Evolutionary conservation across 805 yeast species (phyloP), one percentile per base, ranked within the genome.

Genomic region (Babjeviella inositovora): DNA sequence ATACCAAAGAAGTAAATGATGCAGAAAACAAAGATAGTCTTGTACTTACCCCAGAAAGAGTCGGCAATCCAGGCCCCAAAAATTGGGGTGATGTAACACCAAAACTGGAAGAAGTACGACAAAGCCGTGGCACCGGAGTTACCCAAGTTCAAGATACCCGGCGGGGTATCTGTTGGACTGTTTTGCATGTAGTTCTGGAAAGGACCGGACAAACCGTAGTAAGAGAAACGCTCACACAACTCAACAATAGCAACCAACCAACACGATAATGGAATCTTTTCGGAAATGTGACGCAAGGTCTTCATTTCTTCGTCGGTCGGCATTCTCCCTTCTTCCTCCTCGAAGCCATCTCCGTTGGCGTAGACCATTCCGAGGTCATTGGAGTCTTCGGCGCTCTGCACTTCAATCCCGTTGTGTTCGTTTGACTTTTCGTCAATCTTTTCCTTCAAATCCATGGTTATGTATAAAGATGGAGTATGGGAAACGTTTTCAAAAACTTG

Each of bases 81-180:
- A 25, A 79, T 55, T 15, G 93, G 93, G 20, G 87, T 74, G 22
- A 76, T 57, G 44, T 77, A 79, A 41, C 84, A 73, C 77, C 84
- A 73, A 43, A 79, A 79, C 40, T 74, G 81, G 58, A 76, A 70
- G 37, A 76, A 68, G 43, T 75, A 69, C 10, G 79, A 63, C 30
- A 77, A 56, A 15, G 77, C 84, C 17, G 77, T 70, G 14, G 90
- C 81, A 32, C 70, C 66, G 28, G 57, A 57, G 27, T 62, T 53
- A 26, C 73, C 70, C 35, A 73, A 54, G 22, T 62, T 60, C 29
- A 79, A 56, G 7, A 72, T 68, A 45, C 82, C 77, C 15, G 37
- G n/a, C n/a, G n/a, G n/a, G n/a, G 13, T 16, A 20, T 14, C 11
- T 8, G 14, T 20, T 29, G 41, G 49, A 29, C 50, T 41, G 30